Percentiles rank a stretch among this genome's conserved stretches.
Evolutionary conservation across 768 basidiomycete genomes (phyloP).

Genomic region (Termitomyces sp.): DNA sequence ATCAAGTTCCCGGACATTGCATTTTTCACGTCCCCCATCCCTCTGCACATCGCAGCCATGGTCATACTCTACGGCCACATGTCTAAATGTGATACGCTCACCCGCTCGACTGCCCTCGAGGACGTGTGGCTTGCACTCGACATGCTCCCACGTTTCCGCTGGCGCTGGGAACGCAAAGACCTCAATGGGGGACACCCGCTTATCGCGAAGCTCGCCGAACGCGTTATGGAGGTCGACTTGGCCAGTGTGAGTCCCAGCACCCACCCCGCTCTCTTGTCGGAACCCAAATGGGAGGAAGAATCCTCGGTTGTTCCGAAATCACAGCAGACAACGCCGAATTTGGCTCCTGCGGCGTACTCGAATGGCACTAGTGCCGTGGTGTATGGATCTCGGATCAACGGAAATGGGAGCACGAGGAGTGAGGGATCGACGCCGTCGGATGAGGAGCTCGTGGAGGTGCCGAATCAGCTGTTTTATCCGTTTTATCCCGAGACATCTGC

Average conservation of each 20-base stretch:
- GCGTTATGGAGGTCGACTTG: conserved; percentile 71
- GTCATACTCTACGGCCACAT: conserved; percentile 86
- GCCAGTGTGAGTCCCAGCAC: conserved; percentile 45
- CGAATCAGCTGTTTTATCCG: conserved; percentile 68
- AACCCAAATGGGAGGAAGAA: conserved; percentile 52
- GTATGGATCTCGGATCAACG: conserved; percentile 28
- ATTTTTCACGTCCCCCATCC: conserved; percentile 86
- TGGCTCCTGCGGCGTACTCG: conserved; percentile 27
- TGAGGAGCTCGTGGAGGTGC: conserved; percentile 58
- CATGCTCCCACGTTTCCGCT: conserved; percentile 84
- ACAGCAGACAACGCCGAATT: conserved; percentile 37
- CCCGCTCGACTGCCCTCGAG: conserved; percentile 62
- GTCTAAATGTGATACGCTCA: conserved; percentile 65
- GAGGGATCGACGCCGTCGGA: conserved; percentile 31
- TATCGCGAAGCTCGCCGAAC: conserved; percentile 75
- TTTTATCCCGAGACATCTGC: conserved; percentile 53
- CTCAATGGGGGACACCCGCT: conserved; percentile 77
- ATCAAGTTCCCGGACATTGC: conserved; percentile 82
- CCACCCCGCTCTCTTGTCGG: conserved; percentile 41
- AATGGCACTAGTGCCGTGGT: conserved; percentile 10
- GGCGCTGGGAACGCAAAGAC: conserved; percentile 90
- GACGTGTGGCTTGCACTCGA: conserved; percentile 85
- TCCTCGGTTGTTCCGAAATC: conserved; percentile 29
- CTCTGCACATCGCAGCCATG: conserved; percentile 87
- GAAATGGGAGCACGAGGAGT: conserved; percentile 18